Percentiles rank a stretch among this genome's conserved stretches.
Conservation (phyloP, 1,284 basidiomycete species). For the Sanghuangporus baumii region DNA sequence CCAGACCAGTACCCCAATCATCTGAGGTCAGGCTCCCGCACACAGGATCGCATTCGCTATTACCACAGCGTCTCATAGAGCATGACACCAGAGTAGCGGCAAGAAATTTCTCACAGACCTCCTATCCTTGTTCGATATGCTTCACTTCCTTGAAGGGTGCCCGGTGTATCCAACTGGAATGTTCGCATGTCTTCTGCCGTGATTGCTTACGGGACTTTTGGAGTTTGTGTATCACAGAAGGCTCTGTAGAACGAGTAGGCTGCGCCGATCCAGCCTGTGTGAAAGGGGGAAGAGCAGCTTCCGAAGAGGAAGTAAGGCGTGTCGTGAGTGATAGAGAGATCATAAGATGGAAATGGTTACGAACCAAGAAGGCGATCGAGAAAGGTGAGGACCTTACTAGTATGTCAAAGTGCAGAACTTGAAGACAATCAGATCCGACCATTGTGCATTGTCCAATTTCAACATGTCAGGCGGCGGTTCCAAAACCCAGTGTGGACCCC, state of each 20-base stretch:
- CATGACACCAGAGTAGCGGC: slow-evolving; percentile 43
- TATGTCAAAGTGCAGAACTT: neutral
- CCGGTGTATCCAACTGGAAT: slow-evolving; percentile 59
- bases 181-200: slow-evolving; percentile 70
- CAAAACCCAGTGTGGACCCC: slow-evolving; percentile 36
- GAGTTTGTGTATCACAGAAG: slow-evolving; percentile 68
- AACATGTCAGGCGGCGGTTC: slow-evolving; percentile 65
- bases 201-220: slow-evolving; percentile 69
- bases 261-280: slow-evolving; percentile 75
- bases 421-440: slow-evolving; percentile 51
- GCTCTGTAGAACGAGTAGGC: slow-evolving; percentile 59
- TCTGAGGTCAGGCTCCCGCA: slow-evolving; percentile 43
- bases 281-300: slow-evolving; percentile 55
- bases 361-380: slow-evolving; percentile 62
- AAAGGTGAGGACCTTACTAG: slow-evolving; percentile 40
- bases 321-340: slow-evolving; percentile 59
- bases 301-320: slow-evolving; percentile 65
- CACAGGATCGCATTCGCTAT: slow-evolving; percentile 41
- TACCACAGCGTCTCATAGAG: slow-evolving; percentile 42
- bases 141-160: slow-evolving; percentile 63
- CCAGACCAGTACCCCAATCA: slow-evolving; percentile 8
- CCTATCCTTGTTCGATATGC: slow-evolving; percentile 67
- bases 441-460: slow-evolving; percentile 71
- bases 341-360: slow-evolving; percentile 67
- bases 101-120: slow-evolving; percentile 50